A percentile compares a stretch with the other conserved stretches of the same genome.
These are phyloP conservation scores for Rhodotorula graminis DNA, from an alignment of 768 basidiomycete genomes.

Conservation along the genomic window DNA sequence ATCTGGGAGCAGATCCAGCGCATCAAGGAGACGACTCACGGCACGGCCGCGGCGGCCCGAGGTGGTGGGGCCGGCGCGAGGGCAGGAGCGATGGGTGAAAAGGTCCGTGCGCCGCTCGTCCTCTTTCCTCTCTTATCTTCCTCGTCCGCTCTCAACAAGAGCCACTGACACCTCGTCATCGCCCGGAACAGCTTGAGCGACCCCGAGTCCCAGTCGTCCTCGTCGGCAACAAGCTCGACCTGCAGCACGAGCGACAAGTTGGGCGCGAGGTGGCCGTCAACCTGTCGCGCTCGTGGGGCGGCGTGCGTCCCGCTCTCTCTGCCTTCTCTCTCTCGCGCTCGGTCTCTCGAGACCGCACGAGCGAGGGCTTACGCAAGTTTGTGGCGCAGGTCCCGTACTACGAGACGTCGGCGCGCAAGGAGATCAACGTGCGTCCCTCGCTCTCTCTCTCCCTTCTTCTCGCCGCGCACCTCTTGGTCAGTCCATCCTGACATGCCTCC, in stretches of 20 bases:
- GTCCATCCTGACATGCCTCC: too few species aligned
- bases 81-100: too few species aligned
- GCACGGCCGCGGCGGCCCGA: too few species aligned
- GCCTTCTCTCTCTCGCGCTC: not conserved
- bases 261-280: constrained; percentile 37
- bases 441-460: not conserved
- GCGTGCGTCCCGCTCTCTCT: constrained; percentile 13
- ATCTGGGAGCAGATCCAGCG: constrained; percentile 42
- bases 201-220: constrained; percentile 39
- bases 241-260: constrained; percentile 40
- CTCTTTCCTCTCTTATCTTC: not conserved
- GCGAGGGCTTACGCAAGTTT: too few species aligned
- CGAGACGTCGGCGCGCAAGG: constrained; percentile 38
- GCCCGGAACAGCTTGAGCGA: not conserved
- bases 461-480: too few species aligned
- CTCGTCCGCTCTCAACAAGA: too few species aligned
- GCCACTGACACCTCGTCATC: not conserved
- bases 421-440: constrained; percentile 41
- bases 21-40: constrained; percentile 32
- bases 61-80: too few species aligned
- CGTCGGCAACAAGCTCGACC: constrained; percentile 44
- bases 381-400: constrained; percentile 39
- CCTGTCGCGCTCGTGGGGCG: constrained; percentile 38
- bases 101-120: not conserved
- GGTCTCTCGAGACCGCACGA: too few species aligned